These are phyloP conservation scores for Botrytis byssoidea DNA, from an alignment of 2,329 filamentous ascomycete genomes.

Conservation along the genomic window DNA sequence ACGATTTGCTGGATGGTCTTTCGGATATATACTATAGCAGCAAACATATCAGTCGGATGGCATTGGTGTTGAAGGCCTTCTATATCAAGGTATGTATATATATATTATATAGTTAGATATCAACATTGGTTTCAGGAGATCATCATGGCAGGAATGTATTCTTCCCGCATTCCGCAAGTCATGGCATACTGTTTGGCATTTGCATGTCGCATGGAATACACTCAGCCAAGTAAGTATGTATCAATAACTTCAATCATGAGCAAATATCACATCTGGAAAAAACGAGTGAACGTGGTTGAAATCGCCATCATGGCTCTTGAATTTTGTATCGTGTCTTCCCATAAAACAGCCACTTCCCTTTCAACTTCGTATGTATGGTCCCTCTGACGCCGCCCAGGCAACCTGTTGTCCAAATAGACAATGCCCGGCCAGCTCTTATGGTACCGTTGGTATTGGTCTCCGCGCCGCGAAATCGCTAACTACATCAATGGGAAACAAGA, in stretches of 20 bases:
- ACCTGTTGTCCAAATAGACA: constrained; percentile 45
- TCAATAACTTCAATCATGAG: neutral
- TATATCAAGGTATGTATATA: too few species aligned
- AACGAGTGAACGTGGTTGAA: neutral
- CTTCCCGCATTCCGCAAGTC: neutral
- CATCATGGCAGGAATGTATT: neutral
- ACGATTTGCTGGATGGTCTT: neutral
- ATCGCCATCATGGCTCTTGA: neutral
- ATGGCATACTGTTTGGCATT: neutral
- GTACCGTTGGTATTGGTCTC: constrained; percentile 52
- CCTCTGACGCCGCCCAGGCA: constrained; percentile 85
- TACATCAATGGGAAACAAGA: constrained; percentile 60
- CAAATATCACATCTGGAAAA: neutral
- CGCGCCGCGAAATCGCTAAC: constrained; percentile 58
- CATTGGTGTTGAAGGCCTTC: neutral
- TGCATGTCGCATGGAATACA: neutral
- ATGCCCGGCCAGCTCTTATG: constrained; percentile 59
- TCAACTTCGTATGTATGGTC: constrained; percentile 55
- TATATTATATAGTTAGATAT: too few species aligned
- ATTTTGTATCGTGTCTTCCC: neutral
- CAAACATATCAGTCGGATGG: neutral
- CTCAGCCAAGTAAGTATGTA: neutral
- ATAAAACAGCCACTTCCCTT: neutral
- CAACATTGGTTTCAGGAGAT: neutral
- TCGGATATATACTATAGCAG: neutral